Evolutionary conservation across 1,139 yeast genomes (phyloP).

Genomic region (Yamadazyma kanchanaburiensis): DNA sequence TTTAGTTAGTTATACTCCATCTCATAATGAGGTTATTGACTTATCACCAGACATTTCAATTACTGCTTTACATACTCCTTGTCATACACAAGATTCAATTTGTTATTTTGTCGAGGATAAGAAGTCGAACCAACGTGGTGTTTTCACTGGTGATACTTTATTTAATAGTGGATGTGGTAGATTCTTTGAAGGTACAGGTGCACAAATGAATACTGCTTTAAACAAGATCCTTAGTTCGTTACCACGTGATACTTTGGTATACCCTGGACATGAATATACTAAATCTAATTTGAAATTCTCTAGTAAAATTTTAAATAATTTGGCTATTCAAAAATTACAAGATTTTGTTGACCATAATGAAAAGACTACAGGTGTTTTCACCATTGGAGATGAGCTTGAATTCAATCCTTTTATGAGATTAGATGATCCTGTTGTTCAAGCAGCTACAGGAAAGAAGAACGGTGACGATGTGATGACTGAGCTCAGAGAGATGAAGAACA

Average conservation of each 20-base stretch:
- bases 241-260: slow-evolving; percentile 69
- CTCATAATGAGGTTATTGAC: slow-evolving; percentile 55
- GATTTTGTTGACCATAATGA: slow-evolving; percentile 54
- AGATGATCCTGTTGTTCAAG: slow-evolving; percentile 51
- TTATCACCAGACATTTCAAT: slow-evolving; percentile 65
- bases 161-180: slow-evolving; percentile 96
- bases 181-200: slow-evolving; percentile 87
- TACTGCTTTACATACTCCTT: slow-evolving; percentile 90
- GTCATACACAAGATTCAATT: slow-evolving; percentile 95
- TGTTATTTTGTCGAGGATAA: slow-evolving; percentile 75
- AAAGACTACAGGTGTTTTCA: slow-evolving; percentile 77
- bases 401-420: slow-evolving; percentile 91
- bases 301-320: slow-evolving; percentile 52
- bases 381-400: slow-evolving; percentile 75
- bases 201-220: slow-evolving; percentile 74
- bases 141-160: slow-evolving; percentile 93
- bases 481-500: slow-evolving; percentile 70
- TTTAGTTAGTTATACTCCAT: slow-evolving; percentile 63
- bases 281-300: slow-evolving; percentile 77
- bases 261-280: slow-evolving; percentile 97
- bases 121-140: slow-evolving; percentile 60
- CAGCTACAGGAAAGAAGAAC: slow-evolving; percentile 36
- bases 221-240: slow-evolving; percentile 53
- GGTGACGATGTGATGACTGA: slow-evolving; percentile 59
- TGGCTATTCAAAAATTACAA: slow-evolving; percentile 55